These are phyloP conservation scores for Sordaria brevicollis DNA, from an alignment of 495 filamentous ascomycete genomes.

Conservation along the genomic window DNA sequence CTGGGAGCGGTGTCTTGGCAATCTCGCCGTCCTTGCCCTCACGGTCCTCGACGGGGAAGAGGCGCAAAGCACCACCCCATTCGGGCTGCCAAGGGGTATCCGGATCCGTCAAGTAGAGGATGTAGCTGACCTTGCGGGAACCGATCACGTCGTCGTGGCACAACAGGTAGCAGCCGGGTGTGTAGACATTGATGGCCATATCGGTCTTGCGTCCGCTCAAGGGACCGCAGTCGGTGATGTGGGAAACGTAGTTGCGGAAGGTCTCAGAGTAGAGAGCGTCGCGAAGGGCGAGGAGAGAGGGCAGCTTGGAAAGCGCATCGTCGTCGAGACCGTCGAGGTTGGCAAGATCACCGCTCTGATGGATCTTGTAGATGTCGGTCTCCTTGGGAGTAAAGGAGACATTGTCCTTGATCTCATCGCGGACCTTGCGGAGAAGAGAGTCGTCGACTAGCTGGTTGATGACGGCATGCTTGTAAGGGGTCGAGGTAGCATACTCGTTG, in stretches of 20 bases:
- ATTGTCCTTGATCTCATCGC: conserved; percentile 76
- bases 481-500: conserved; percentile 56
- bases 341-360: conserved; percentile 94
- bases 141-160: conserved; percentile 99
- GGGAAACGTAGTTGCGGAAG: conserved; percentile 81
- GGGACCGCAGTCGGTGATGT: conserved; percentile 72
- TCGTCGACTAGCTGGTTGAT: conserved; percentile 72
- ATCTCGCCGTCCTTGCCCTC: conserved; percentile 56
- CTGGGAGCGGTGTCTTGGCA: conserved; percentile 65
- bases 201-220: conserved; percentile 93
- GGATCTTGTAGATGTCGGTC: conserved; percentile 99
- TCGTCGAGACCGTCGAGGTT: conserved; percentile 91
- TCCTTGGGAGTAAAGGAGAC: conserved; percentile 96
- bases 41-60: conserved; percentile 66
- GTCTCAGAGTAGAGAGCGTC: conserved; percentile 84
- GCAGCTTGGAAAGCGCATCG: conserved; percentile 68
- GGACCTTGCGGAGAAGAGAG: conserved; percentile 72
- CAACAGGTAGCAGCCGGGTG: conserved; percentile 86
- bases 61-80: conserved; percentile 87
- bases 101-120: conserved; percentile 90
- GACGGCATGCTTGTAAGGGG: conserved; percentile 85
- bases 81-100: conserved; percentile 82
- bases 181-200: conserved; percentile 99
- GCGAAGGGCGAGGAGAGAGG: conserved; percentile 74
- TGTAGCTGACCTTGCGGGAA: conserved; percentile 85